Conservation (phyloP, 2,329 filamentous ascomycete genomes). For the Diaporthe ampelina region DNA sequence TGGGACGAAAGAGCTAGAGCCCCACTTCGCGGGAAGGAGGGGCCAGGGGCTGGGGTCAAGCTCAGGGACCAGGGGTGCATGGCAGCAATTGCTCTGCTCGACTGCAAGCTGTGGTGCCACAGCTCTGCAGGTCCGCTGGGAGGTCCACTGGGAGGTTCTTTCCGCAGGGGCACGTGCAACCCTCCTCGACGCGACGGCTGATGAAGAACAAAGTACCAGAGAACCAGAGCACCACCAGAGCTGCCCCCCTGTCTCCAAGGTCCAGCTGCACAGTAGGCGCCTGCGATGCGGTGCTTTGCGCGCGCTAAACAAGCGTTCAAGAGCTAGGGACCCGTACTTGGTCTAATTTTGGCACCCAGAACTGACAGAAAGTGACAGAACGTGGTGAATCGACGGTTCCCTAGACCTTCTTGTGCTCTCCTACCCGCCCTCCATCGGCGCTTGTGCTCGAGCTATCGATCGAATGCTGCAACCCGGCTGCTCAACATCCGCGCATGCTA, state of each 20-base stretch:
- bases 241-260: slow-evolving; percentile 18
- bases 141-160: not conserved
- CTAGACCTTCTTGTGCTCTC: not conserved
- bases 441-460: slow-evolving; percentile 35
- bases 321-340: not conserved
- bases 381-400: not conserved
- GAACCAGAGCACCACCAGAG: not conserved
- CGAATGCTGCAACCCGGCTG: slow-evolving; percentile 25
- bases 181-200: slow-evolving; percentile 6
- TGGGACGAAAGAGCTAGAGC: slow-evolving; percentile 24
- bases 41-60: slow-evolving; percentile 4
- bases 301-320: slow-evolving; percentile 24
- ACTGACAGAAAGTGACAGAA: slow-evolving; percentile 14
- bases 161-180: slow-evolving; percentile 12
- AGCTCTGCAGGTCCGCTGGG: not conserved
- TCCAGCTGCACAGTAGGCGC: slow-evolving; percentile 27
- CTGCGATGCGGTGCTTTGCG: slow-evolving; percentile 30
- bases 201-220: slow-evolving; percentile 5
- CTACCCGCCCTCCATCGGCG: slow-evolving; percentile 34
- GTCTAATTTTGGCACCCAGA: slow-evolving; percentile 39
- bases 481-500: slow-evolving; percentile 38
- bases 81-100: not conserved
- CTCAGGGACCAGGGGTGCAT: slow-evolving; percentile 27
- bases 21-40: slow-evolving; percentile 24
- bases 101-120: not conserved